Percentiles rank a stretch among this genome's conserved stretches.
Conservation (phyloP, 345 rosid genomes). For the Salix arbutifolia region DNA sequence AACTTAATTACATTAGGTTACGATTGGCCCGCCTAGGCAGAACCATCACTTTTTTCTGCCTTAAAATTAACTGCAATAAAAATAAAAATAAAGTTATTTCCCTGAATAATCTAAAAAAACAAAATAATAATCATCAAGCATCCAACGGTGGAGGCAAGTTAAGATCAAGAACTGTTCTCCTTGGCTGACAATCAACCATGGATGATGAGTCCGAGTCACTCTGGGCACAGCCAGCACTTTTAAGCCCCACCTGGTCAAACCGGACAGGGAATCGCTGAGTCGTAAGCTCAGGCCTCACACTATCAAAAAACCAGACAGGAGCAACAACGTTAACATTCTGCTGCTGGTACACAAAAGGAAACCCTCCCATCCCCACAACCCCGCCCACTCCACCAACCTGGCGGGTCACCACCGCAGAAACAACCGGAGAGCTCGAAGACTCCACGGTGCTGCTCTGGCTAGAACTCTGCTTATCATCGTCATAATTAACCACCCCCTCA, state of each 20-base stretch:
- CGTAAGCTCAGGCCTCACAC: constrained; percentile 31
- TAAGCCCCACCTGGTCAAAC: constrained; percentile 35
- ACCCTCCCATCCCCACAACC: constrained; percentile 25
- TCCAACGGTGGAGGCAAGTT: too few relatives aligned
- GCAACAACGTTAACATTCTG: not conserved
- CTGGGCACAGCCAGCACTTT: not conserved
- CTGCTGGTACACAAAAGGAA: constrained; percentile 43
- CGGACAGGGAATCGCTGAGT: constrained; percentile 42
- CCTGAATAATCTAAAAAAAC: not conserved
- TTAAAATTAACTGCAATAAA: not conserved
- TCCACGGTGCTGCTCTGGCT: constrained; percentile 45
- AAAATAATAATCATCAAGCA: not conserved
- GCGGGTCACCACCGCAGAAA: constrained; percentile 17
- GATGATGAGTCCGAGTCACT: too few relatives aligned
- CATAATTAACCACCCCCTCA: constrained; percentile 1
- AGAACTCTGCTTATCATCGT: constrained; percentile 22
- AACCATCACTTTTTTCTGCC: not conserved
- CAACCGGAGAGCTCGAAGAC: constrained; percentile 27
- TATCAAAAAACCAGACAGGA: too few relatives aligned
- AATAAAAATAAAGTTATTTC: not conserved
- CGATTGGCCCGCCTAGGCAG: not conserved
- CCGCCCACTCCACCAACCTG: not conserved
- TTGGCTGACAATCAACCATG: too few relatives aligned
- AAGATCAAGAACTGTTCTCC: too few relatives aligned
- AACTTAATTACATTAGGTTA: not conserved